phyloP scores from a whole-genome alignment of 192 early-diverging fungal species.

The Podila horticola region DNA sequence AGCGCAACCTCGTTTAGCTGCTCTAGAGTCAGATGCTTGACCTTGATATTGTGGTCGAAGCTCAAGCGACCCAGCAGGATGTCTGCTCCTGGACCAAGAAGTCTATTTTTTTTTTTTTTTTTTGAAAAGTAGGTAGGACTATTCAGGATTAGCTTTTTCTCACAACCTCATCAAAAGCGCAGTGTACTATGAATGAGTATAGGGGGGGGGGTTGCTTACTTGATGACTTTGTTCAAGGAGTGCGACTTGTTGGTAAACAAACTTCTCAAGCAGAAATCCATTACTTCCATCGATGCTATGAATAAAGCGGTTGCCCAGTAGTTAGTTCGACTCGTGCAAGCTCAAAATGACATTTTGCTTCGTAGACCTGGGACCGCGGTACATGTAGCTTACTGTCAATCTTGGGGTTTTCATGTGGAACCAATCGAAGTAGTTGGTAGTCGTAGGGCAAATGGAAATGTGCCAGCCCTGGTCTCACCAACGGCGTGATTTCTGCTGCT shows the following conservation, averaged over 20 bases:
- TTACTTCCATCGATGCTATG: slow-evolving; percentile 26
- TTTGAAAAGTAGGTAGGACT: neutral
- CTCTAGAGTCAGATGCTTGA: slow-evolving; percentile 55
- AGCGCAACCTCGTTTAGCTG: slow-evolving; percentile 60
- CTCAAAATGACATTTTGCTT: no score
- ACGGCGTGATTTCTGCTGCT: slow-evolving; percentile 24
- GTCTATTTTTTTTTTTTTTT: slow-evolving; percentile 23
- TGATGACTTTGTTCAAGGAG: slow-evolving; percentile 35
- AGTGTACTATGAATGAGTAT: neutral
- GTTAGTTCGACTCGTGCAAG: no score
- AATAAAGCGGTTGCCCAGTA: neutral
- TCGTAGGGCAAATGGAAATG: slow-evolving; percentile 33
- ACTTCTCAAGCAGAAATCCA: slow-evolving; percentile 40
- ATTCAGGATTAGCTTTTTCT: neutral
- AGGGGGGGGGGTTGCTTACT: slow-evolving; percentile 19
- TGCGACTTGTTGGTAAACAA: slow-evolving; percentile 44
- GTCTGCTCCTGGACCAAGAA: slow-evolving; percentile 63
- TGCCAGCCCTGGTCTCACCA: slow-evolving; percentile 10
- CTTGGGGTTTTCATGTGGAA: slow-evolving; percentile 35
- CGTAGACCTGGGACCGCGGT: neutral
- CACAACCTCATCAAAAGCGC: no score
- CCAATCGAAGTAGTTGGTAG: slow-evolving; percentile 26
- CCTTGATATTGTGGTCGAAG: slow-evolving; percentile 50
- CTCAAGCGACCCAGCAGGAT: slow-evolving; percentile 57
- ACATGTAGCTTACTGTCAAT: slow-evolving; percentile 23